Conservation (phyloP, 2,329 filamentous ascomycete genomes). For the Fusarium sp. region DNA sequence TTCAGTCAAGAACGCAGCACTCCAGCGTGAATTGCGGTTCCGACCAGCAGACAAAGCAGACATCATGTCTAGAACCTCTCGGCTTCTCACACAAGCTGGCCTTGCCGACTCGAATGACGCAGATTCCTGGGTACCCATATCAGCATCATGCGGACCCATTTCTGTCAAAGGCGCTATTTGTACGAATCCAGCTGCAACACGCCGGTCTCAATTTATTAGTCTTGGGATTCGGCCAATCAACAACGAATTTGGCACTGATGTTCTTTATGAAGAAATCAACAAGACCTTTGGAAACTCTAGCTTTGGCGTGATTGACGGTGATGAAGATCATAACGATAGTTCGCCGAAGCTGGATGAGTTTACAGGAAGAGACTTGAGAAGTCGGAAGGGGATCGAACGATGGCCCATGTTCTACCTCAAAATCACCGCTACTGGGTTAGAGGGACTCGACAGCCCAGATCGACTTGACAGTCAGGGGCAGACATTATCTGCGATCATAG, state of each 20-base stretch:
- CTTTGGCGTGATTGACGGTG: constrained; percentile 74
- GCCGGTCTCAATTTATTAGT: constrained; percentile 82
- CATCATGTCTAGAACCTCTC: constrained; percentile 48
- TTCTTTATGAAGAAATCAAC: constrained; percentile 84
- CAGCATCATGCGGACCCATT: constrained; percentile 71
- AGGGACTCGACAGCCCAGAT: constrained; percentile 52
- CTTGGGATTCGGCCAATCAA: constrained; percentile 77
- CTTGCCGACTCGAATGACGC: constrained; percentile 66
- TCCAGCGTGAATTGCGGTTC: constrained; percentile 54
- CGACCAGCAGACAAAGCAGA: constrained; percentile 44
- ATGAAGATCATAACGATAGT: constrained; percentile 48
- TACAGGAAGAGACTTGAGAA: constrained; percentile 63
- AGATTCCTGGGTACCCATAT: constrained; percentile 75
- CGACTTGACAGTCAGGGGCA: constrained; percentile 59
- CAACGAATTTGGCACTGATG: constrained; percentile 66
- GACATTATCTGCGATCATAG: constrained; percentile 61
- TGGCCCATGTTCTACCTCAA: constrained; percentile 93
- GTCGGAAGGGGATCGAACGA: constrained; percentile 73
- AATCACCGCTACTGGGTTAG: constrained; percentile 58
- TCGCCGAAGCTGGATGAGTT: constrained; percentile 59
- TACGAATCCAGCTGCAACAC: constrained; percentile 75
- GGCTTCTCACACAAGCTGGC: constrained; percentile 74
- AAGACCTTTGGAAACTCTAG: constrained; percentile 78
- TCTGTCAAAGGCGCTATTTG: constrained; percentile 79
- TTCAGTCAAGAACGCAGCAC: constrained; percentile 64